Evolutionary conservation across 2,329 filamentous ascomycete species (phyloP), one percentile per base, ranked within the genome.

Genomic region (Bipolaris bicolor): DNA sequence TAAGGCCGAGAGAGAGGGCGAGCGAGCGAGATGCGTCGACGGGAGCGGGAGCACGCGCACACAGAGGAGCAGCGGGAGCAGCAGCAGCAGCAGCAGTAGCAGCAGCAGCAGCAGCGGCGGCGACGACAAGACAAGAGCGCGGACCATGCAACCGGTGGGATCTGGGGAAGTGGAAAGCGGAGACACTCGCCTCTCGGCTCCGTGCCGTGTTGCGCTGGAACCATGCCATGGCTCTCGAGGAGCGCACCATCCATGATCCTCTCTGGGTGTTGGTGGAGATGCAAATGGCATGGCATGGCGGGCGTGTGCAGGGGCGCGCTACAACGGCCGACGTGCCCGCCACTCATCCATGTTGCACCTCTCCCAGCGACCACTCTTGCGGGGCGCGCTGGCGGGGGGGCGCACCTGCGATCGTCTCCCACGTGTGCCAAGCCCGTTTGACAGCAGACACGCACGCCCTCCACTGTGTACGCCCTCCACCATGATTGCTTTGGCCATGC

Each of bases 111-210:
- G 37, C 18, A 13, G 37, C n/a, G 3, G 7, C 37, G 10, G 5
- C 39, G 39, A 10, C 24, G 15, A n/a, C 41, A 46, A 34, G 26
- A 60, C 49, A 44, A 40, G 20, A 47, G 44, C 55, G 58, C 54
- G 51, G 58, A 49, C 52, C 55, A 58, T 49, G 49, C 45, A 55
- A 54, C 51, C 55, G 47, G 46, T 43, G 54, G 54, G 54, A 52
- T 57, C 57, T 61, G 59, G 59, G 59, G 59, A 59, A 59, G 59
- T 37, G 51, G 55, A 49, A 57, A 57, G 55, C 45, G 55, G 55
- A 57, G 55, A 49, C 45, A 45, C 41, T 47, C 43, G 54, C 54
- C 54, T 52, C 44, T 41, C 50, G 49, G 49, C 49, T 33, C 55
- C 55, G 55, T 54, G 55, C 55, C 40, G 50, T 49, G 33, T 29